Evolutionary conservation across 495 filamentous ascomycete genomes (phyloP), one percentile per base, ranked within the genome.

Genomic region (Daldinia decipiens): DNA sequence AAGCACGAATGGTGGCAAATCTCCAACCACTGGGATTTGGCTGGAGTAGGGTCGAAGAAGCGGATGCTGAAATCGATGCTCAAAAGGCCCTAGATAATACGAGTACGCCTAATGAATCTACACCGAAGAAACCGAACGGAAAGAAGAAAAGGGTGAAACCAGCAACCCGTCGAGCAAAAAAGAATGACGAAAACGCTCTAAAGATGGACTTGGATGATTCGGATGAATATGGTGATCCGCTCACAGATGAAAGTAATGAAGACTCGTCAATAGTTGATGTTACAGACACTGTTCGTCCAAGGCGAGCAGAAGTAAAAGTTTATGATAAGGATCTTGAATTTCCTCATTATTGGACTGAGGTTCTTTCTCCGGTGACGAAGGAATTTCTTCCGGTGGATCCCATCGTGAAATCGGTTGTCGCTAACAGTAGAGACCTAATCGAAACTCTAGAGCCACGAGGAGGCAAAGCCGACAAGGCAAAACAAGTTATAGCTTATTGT

Each of bases 311-410:
- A 56, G 39, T 66, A 54, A 82, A 77, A 24, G 52, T 60, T 24
- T 86, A 87, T 71, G 93, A 97, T 70, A 81, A 79, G 8, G 93
- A 94, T 62, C 83, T 97, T 15, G 87, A 87, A 26, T 92, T 90
- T 72, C 95, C 96, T 1, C 91, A 90, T 63, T 99, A 97, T 79
- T 99, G 96, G 95, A 89, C 90, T 3, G 95, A 99, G 74, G 90
- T 93, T 19, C 83, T 93, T 15, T 98, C 93, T 0, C 90, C 93
- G 0, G 83, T 91, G 13, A 92, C 92, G 3, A 85, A 92, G 69
- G 90, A 88, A 55, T 92, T 91, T 51, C 88, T 94, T 38, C 81
- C 93, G 0, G 90, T 98, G 3, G 92, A 96, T 55, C 84, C 93
- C 0, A 74, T 96, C 4, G 85, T 94, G 27, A 86, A 86, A 26